Evolutionary conservation across 148 eudicot species (phyloP).

Genomic region (Fagopyrum tataricum): DNA sequence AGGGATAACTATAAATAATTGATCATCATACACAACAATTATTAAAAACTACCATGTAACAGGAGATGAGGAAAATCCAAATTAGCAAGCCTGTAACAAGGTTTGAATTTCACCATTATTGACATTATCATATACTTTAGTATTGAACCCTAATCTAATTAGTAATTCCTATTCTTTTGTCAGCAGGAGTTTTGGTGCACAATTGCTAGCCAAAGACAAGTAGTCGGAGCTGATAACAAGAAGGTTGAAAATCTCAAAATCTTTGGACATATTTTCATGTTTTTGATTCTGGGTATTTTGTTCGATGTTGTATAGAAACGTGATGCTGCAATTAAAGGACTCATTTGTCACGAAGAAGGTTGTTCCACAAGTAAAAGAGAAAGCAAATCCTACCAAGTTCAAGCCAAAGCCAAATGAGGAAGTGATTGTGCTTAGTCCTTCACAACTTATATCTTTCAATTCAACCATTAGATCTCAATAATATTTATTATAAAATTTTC

Average conservation of each 20-base stretch:
- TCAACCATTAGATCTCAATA: no score
- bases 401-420: constrained; percentile 37
- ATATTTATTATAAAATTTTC: no score
- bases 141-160: constrained; percentile 8
- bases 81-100: constrained; percentile 9
- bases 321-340: background rate
- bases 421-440: constrained; percentile 65
- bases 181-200: constrained; percentile 44
- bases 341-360: constrained; percentile 32
- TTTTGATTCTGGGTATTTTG: background rate
- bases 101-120: background rate
- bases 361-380: constrained; percentile 14
- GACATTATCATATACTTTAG: background rate
- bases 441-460: no score
- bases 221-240: constrained; percentile 17
- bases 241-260: background rate
- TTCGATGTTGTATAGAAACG: constrained; percentile 1
- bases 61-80: no score
- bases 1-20: no score
- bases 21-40: no score
- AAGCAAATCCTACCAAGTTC: background rate
- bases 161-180: constrained; percentile 25
- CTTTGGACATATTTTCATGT: background rate
- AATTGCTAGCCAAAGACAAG: constrained; percentile 66
- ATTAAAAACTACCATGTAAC: no score